Conservation (phyloP, 139 green algal species). For the Micromonas commoda region DNA sequence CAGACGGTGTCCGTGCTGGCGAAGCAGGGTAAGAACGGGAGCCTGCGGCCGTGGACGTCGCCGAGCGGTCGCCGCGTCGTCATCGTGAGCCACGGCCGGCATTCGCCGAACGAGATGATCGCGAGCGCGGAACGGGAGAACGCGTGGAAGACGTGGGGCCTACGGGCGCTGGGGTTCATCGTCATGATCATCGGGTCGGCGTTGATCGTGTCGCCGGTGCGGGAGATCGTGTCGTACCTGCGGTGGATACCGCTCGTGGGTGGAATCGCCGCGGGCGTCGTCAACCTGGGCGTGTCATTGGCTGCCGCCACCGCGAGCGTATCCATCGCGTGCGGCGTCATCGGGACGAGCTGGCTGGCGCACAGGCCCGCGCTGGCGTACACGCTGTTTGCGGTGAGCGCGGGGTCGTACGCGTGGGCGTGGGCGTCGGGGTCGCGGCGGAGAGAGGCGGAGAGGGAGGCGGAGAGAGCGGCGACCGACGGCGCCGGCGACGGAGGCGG, state of each 20-base stretch:
- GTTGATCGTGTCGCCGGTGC: background rate
- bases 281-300: conserved; percentile 5
- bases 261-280: background rate
- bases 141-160: background rate
- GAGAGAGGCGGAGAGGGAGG: background rate
- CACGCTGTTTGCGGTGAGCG: background rate
- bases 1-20: background rate
- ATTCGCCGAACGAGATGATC: background rate
- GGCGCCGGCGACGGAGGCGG: background rate
- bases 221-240: background rate
- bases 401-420: background rate
- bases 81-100: background rate
- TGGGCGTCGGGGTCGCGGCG: background rate
- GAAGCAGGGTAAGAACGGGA: background rate
- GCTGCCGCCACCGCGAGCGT: background rate
- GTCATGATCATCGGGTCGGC: background rate
- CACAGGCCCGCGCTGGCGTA: conserved; percentile 4
- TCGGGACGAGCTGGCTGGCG: background rate
- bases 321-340: background rate
- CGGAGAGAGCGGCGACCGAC: background rate
- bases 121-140: background rate
- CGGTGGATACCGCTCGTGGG: conserved; percentile 1
- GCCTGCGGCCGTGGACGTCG: background rate
- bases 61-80: background rate
- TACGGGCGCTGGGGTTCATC: background rate